Conservation (phyloP, 768 basidiomycete species). For the Astraeus odoratus region DNA sequence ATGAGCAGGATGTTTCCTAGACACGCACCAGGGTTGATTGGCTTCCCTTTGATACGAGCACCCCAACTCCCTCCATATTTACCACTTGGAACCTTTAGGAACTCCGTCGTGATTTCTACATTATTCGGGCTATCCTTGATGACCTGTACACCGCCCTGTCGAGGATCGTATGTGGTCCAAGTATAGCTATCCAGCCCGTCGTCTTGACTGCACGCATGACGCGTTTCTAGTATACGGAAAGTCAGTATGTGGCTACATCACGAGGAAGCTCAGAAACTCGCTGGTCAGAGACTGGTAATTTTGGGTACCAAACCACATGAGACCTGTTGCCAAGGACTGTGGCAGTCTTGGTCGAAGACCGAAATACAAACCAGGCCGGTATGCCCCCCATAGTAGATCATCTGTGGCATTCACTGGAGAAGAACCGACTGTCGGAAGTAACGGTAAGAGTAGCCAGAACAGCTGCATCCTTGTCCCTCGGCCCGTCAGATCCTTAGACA, state of each 20-base stretch:
- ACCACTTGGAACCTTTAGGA: slow-evolving; percentile 81
- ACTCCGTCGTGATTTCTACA: slow-evolving; percentile 75
- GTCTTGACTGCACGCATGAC: slow-evolving; percentile 86
- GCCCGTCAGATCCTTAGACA: neutral
- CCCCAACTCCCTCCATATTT: slow-evolving; percentile 86
- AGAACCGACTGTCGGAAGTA: slow-evolving; percentile 15
- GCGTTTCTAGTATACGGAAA: slow-evolving; percentile 42
- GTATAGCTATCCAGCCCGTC: slow-evolving; percentile 78
- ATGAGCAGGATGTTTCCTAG: neutral
- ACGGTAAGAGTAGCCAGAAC: slow-evolving; percentile 22
- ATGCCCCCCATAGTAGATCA: slow-evolving; percentile 63
- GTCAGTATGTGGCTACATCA: neutral
- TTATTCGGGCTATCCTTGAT: slow-evolving; percentile 79
- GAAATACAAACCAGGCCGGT: slow-evolving; percentile 93
- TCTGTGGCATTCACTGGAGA: slow-evolving; percentile 28
- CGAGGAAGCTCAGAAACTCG: slow-evolving; percentile 30
- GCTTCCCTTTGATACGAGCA: slow-evolving; percentile 73
- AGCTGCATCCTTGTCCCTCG: slow-evolving; percentile 14
- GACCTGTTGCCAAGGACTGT: slow-evolving; percentile 85
- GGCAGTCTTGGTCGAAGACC: slow-evolving; percentile 81
- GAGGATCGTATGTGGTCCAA: slow-evolving; percentile 83
- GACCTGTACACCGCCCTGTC: slow-evolving; percentile 81
- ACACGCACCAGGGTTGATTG: slow-evolving; percentile 53
- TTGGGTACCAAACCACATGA: slow-evolving; percentile 91
- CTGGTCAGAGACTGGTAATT: slow-evolving; percentile 68